Conservation (phyloP, 2,329 filamentous ascomycete species). For the Penicillium palitans region DNA sequence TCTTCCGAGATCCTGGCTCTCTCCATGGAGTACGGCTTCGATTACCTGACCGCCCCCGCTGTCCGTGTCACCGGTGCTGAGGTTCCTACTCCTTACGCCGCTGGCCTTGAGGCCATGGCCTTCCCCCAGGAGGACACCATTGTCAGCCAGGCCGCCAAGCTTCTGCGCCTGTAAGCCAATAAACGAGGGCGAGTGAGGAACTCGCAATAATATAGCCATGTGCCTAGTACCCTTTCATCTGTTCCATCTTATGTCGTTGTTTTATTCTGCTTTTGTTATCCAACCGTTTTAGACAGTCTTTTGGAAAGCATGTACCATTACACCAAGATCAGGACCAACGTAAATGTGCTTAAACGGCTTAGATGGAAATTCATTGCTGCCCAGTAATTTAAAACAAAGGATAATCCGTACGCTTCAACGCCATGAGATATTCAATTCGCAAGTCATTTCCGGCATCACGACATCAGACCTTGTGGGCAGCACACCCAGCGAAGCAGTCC, state of each 20-base stretch:
- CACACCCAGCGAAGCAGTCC: slow-evolving; percentile 47
- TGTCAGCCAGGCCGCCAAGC: slow-evolving; percentile 82
- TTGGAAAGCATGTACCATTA: slow-evolving; percentile 32
- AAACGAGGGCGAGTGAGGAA: slow-evolving; percentile 21
- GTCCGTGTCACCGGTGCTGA: slow-evolving; percentile 91
- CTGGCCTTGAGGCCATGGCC: slow-evolving; percentile 88
- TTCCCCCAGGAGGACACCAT: slow-evolving; percentile 93
- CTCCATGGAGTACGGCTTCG: slow-evolving; percentile 96
- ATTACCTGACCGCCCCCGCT: slow-evolving; percentile 93
- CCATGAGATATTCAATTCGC: background rate
- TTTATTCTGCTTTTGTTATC: slow-evolving; percentile 28
- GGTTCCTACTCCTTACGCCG: slow-evolving; percentile 93
- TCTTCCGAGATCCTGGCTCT: slow-evolving; percentile 89
- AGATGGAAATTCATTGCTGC: slow-evolving; percentile 11
- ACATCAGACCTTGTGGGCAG: slow-evolving; percentile 23
- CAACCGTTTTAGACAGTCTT: slow-evolving; percentile 22
- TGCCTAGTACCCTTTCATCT: slow-evolving; percentile 37
- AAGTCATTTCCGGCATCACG: background rate
- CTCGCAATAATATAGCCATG: slow-evolving; percentile 34
- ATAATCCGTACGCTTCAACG: background rate
- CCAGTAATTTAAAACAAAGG: background rate
- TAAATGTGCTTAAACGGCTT: slow-evolving; percentile 16
- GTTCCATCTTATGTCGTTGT: slow-evolving; percentile 24
- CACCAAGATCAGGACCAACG: slow-evolving; percentile 17
- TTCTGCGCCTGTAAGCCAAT: slow-evolving; percentile 69